Evolutionary conservation across 1,284 basidiomycete genomes (phyloP).

Genomic region (Fomitopsis betulina): DNA sequence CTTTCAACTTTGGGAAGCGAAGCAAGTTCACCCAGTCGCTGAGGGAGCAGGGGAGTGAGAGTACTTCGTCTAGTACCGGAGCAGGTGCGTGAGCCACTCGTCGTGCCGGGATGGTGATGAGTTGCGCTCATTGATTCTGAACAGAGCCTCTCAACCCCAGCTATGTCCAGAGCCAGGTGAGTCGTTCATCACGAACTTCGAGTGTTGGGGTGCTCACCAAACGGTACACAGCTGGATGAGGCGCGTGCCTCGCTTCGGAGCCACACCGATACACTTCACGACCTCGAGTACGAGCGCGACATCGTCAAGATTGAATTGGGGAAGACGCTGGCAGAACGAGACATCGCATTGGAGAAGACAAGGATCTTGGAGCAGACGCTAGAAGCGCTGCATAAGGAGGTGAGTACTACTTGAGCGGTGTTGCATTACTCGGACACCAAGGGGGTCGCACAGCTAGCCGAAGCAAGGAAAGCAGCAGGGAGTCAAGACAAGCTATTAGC

Average conservation of each 20-base stretch:
- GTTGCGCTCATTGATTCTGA: neutral
- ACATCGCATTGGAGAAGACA: neutral
- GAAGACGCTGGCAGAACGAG: neutral
- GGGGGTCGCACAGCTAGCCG: neutral
- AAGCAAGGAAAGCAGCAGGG: neutral
- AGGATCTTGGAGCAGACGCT: neutral
- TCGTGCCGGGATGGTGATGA: no score
- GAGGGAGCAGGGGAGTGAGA: neutral
- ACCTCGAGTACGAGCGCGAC: neutral
- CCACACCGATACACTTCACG: neutral
- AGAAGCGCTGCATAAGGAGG: neutral
- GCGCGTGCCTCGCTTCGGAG: neutral
- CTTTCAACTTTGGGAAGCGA: neutral
- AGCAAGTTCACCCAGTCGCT: neutral
- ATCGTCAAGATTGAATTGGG: neutral
- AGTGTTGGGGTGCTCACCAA: neutral
- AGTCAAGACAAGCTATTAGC: neutral
- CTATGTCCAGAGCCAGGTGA: neutral
- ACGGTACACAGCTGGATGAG: neutral
- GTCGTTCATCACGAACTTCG: neutral
- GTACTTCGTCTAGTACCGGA: neutral
- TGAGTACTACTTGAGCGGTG: neutral
- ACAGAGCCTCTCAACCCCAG: slow-evolving; percentile 1
- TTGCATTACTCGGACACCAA: neutral
- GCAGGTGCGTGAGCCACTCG: neutral